These are phyloP conservation scores for Podospora didyma DNA, from an alignment of 495 filamentous ascomycete genomes.

Conservation along the genomic window DNA sequence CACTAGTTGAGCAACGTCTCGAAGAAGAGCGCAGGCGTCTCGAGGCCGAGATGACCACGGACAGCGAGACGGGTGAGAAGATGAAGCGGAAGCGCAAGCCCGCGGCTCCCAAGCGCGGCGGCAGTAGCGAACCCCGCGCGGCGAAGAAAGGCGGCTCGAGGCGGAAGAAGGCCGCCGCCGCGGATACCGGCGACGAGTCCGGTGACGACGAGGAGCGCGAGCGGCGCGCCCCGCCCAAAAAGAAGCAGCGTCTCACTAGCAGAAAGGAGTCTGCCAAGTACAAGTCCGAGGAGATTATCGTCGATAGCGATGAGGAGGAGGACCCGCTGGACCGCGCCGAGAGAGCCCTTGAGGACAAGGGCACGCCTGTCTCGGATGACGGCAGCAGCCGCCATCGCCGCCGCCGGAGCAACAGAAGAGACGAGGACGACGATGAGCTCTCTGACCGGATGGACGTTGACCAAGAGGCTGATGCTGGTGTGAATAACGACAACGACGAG, in stretches of 20 bases:
- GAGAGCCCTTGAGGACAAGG: slow-evolving; percentile 24
- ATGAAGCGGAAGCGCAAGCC: slow-evolving; percentile 74
- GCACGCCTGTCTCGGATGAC: neutral
- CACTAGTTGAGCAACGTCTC: slow-evolving; percentile 60
- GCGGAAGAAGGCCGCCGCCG: slow-evolving; percentile 15
- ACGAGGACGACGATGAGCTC: neutral
- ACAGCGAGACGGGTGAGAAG: slow-evolving; percentile 71
- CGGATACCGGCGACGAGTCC: slow-evolving; percentile 39
- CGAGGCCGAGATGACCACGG: slow-evolving; percentile 69
- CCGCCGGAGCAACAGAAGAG: neutral
- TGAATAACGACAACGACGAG: neutral
- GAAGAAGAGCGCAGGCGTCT: slow-evolving; percentile 68
- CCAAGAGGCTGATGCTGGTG: slow-evolving; percentile 20
- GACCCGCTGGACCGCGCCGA: slow-evolving; percentile 38
- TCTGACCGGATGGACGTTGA: slow-evolving; percentile 14
- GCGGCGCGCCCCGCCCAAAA: slow-evolving; percentile 45
- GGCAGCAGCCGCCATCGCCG: neutral
- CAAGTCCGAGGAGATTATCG: slow-evolving; percentile 77
- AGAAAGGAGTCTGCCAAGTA: slow-evolving; percentile 57
- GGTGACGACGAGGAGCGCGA: slow-evolving; percentile 39
- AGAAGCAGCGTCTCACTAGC: slow-evolving; percentile 59
- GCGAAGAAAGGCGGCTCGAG: slow-evolving; percentile 4
- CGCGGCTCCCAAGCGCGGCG: slow-evolving; percentile 1
- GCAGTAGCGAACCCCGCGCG: slow-evolving; percentile 12
- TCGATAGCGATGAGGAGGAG: slow-evolving; percentile 57